Base-by-base conservation (phyloP, 768 basidiomycete genomes). In the Tulasnella sp. region DNA sequence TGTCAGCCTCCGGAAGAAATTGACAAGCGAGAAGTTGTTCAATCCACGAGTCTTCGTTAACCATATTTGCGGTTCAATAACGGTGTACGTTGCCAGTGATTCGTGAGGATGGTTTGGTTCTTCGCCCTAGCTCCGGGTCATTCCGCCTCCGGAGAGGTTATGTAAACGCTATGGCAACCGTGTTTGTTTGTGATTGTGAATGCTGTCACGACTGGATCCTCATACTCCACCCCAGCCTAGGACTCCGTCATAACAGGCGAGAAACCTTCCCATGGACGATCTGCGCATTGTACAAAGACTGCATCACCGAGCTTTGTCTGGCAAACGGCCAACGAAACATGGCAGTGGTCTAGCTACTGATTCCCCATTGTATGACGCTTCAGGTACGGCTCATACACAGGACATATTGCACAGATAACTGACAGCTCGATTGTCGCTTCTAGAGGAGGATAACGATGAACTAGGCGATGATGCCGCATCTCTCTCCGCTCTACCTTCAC, bases 1-100 rank as follows among this genome's bases (percentile, higher is more conserved):
- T 71, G 49, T 69, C 69, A 19, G 67, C 59, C 62, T 72, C 71
- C 14, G 71, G 70, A 2, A 72, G 64, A 57, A 69, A 68, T 58
- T 69, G 68, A 55, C 71, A 72, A 67, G 68, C 63, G 40, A 69
- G 65, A 9, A 72, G 66, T 64, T 71, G 61, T 35, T 31, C 15
- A 31, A 59, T 58, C 57, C 61, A 64, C 2, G 36, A 21, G 41
- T 63, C 60, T 17, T 43, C 41, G n/a, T n/a, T n/a, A n/a, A n/a
- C n/a, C n/a, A n/a, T n/a, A n/a, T n/a, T n/a, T n/a, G n/a, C n/a
- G n/a, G n/a, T n/a, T n/a, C n/a, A n/a, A n/a, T n/a, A n/a, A n/a
- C n/a, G n/a, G n/a, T n/a, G n/a, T n/a, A n/a, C n/a, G n/a, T n/a
- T n/a, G n/a, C n/a, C n/a, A n/a, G n/a, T n/a, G n/a, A n/a, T n/a